Base-by-base conservation (phyloP, 768 basidiomycete genomes). In the Amanita pseudoporphyria region DNA sequence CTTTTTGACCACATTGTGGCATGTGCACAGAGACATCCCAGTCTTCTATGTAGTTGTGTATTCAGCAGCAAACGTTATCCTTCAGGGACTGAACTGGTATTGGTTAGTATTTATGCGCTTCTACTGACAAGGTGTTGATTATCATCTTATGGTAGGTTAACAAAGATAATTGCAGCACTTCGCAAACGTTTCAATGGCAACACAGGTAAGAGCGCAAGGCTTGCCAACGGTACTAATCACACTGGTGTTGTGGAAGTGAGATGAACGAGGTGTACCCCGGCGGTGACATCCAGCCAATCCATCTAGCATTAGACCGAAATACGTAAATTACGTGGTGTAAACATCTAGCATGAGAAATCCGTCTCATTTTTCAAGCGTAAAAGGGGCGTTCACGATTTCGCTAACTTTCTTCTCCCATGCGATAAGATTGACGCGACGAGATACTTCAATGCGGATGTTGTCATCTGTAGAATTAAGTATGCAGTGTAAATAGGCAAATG, bases 401-500 rank as follows among this genome's bases (percentile, higher is more conserved):
- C 83, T 76, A 16, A 91, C 81, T 28, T 79, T 69, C 56, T 69
- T 75, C 60, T 91, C 87, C 87, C 89, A 92, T 26, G 78, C 77
- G 42, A 88, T 79, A 36, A 92, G 81, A 58, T 91, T 91, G 35
- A 77, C 79, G 52, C 78, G 79, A 44, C 79, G 77, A 10, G 78
- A 74, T 24, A 89, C 79, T 58, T 86, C 82, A 32, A 78, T 72
- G 30, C 84, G 75, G 18, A 80, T 65, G 18, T 54, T 48, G 33
- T 70, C 66, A 21, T 39, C 40, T 52, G 66, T 60, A 19, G 71
- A 67, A 42, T 79, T 67, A 5, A 87, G 65, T 19, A 88, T 72
- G 47, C 69, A 71, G 62, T 89, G 81, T 10, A 92, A 68, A 57
- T 92, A 92, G 1, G 89, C 88, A 60, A 91, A 92, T 5, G 77